phyloP scores from a whole-genome alignment of 1,139 yeast species.

The Sugiyamaella neomexicana region DNA sequence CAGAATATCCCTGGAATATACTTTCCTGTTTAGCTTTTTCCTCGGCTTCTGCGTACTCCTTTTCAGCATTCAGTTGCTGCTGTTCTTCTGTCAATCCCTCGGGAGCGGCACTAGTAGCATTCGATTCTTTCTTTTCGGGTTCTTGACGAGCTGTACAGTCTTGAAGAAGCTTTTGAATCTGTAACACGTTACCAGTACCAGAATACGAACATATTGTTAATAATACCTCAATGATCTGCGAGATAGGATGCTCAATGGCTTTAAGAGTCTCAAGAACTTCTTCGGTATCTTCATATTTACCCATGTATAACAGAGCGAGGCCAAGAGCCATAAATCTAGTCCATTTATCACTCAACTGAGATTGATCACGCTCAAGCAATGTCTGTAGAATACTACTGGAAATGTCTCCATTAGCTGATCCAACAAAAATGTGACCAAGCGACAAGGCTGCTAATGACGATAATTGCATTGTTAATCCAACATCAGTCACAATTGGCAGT shows the following conservation, averaged over 20 bases:
- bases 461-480: conserved; percentile 70
- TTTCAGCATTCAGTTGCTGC: conserved; percentile 18
- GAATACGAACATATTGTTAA: conserved; percentile 94
- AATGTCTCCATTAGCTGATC: conserved; percentile 93
- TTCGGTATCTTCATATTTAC: conserved; percentile 92
- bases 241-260: conserved; percentile 94
- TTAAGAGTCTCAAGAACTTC: conserved; percentile 92
- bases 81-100: conserved; percentile 32
- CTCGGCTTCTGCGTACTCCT: conserved; percentile 35
- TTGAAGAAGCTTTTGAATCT: conserved; percentile 86
- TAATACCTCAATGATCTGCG: conserved; percentile 83
- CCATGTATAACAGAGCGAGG: conserved; percentile 87
- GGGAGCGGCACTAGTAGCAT: conserved; percentile 31
- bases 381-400: conserved; percentile 90
- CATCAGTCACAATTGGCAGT: conserved; percentile 84
- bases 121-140: conserved; percentile 47
- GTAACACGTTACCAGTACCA: conserved; percentile 96
- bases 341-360: conserved; percentile 82
- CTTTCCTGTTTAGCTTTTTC: conserved; percentile 53
- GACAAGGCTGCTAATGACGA: conserved; percentile 88
- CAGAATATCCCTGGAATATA: conserved; percentile 83
- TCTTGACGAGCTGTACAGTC: conserved; percentile 66
- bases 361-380: conserved; percentile 76
- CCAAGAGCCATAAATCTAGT: conserved; percentile 90
- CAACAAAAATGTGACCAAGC: conserved; percentile 91